Evolutionary conservation across 2,329 filamentous ascomycete genomes (phyloP), one percentile per base, ranked within the genome.

Genomic region (Bisporella sp.): DNA sequence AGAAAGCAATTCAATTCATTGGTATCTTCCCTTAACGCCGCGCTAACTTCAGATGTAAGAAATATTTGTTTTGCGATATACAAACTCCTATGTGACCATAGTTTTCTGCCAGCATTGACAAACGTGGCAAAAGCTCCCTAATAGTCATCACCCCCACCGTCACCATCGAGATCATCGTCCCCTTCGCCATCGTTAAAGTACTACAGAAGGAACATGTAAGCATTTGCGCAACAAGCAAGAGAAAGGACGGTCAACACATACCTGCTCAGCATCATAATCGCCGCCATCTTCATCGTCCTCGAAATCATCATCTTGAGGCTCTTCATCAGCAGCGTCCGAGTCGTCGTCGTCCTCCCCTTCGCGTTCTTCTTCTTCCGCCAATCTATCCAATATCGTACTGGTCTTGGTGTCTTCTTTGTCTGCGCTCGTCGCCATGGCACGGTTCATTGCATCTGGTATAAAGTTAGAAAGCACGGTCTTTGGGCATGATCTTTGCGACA

Each of bases 181-280:
- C 74, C 73, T 46, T 76, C 81, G 5, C 81, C 81, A 49, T 73
- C 77, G 54, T 79, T 76, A 59, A 81, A 81, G 68, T 84, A 84
- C 55, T 83, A n/a, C 35, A 37, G 8, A 37, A 9, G 21, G 21
- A 21, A 3, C 35, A 9, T 37, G 35, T 37, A 8, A 37, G 35
- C n/a, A 37, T 9, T 37, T n/a, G 35, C 35, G n/a, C 8, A 9
- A n/a, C 35, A 9, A 37, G 2, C 8, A 8, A n/a, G 8, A 37
- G 35, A n/a, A n/a, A 9, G 35, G 8, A 37, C 21, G 21, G 21
- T 21, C 2, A 21, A 21, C 21, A 37, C 35, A 8, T n/a, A 37
- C 35, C 35, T n/a, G 74, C 59, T 84, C 81, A 1, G 77, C 81
- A 57, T 83, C 78, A 59, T 84, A 83, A 61, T 83, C 80, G 4